Evolutionary conservation across 2,329 filamentous ascomycete genomes (phyloP).

Genomic region (Fusarium sp.): DNA sequence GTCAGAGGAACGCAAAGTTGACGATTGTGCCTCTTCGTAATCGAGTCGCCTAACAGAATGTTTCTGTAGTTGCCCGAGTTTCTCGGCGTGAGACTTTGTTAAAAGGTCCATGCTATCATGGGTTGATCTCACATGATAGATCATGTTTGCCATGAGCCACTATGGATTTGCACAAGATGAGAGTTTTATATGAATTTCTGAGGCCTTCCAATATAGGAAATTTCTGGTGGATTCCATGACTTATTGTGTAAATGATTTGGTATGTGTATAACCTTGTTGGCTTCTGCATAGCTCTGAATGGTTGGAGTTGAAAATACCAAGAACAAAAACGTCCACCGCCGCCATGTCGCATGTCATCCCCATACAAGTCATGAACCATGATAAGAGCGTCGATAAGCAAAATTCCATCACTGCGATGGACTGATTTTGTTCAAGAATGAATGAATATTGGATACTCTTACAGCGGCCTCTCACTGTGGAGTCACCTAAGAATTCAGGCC

Average conservation of each 20-base stretch:
- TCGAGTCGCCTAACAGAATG: not conserved
- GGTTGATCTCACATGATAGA: constrained; percentile 43
- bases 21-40: constrained; percentile 10
- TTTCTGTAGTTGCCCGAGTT: not conserved
- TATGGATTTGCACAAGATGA: constrained; percentile 16
- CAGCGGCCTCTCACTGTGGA: constrained; percentile 2
- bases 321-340: not conserved
- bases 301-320: not conserved
- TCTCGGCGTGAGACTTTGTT: not conserved
- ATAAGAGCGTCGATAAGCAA: not conserved
- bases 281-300: not conserved
- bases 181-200: not conserved
- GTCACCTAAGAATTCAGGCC: constrained; percentile 1
- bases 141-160: constrained; percentile 34
- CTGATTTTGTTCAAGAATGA: constrained; percentile 14
- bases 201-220: not conserved
- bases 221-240: not conserved
- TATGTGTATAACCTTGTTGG: not conserved
- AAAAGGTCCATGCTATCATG: constrained; percentile 3
- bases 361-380: not conserved
- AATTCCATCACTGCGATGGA: not conserved
- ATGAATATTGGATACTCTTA: not conserved
- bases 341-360: not conserved
- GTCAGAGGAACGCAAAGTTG: constrained; percentile 38
- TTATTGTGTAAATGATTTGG: too few relatives aligned